phyloP scores from a whole-genome alignment of 2,329 filamentous ascomycete genomes.

The Plectosphaerella sp. region DNA sequence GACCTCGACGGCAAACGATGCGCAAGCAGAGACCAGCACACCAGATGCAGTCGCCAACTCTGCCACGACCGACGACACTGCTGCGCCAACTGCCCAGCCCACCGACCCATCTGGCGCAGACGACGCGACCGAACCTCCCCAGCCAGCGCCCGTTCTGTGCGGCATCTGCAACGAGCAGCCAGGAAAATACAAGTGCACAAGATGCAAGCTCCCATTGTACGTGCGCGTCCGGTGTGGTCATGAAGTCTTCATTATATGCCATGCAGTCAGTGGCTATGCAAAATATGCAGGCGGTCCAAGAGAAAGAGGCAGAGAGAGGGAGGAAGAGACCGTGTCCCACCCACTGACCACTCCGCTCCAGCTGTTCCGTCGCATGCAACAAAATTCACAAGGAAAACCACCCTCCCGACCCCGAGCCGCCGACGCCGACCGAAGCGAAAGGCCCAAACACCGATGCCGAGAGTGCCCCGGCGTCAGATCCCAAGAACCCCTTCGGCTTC shows the following conservation, averaged over 20 bases:
- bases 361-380: constrained; percentile 57
- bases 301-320: too few species aligned
- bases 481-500: constrained; percentile 42
- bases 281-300: too few species aligned
- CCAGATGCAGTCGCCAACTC: background rate
- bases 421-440: constrained; percentile 10
- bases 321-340: background rate
- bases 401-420: constrained; percentile 32
- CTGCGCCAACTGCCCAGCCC: background rate
- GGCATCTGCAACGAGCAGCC: constrained; percentile 46
- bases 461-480: constrained; percentile 6
- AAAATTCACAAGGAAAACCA: constrained; percentile 47
- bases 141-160: constrained; percentile 28
- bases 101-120: background rate
- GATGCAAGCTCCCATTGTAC: constrained; percentile 55
- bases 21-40: too few species aligned
- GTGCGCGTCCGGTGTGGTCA: constrained; percentile 17
- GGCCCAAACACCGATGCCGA: background rate
- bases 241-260: constrained; percentile 8
- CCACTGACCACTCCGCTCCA: constrained; percentile 17
- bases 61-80: background rate
- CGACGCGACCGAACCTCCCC: background rate
- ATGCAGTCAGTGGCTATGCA: background rate
- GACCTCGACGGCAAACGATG: too few species aligned
- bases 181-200: constrained; percentile 60